Base-by-base conservation (phyloP, 805 yeast genomes). In the Spathaspora gorwiae region DNA sequence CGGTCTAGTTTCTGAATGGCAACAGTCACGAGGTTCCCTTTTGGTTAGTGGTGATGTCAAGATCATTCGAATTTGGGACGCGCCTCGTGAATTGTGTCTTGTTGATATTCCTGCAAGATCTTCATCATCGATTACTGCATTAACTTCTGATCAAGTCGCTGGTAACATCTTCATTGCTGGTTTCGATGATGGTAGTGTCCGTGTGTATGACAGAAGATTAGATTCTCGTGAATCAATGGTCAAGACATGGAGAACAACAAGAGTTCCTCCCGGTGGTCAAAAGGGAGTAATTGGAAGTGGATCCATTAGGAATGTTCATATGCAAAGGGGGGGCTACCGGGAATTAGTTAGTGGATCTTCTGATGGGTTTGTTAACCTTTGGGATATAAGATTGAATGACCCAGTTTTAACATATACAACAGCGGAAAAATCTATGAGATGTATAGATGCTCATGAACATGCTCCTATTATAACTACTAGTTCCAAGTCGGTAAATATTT, bases 301-400 rank as follows among this genome's bases (percentile, higher is more conserved):
- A 2, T 76, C 88, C 55, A 80, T 92, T 37, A 72, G 82, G 39
- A 88, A 86, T 53, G 82, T 90, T 8, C 96, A 88, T 57, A 85
- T 94, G 95, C 99, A 94, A 69, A 76, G 99, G 55, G 99, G 99
- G 34, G 99, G 99, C 0, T 80, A 81, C 55, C 75, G 99, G 46
- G 99, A 94, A 60, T 73, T 94, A 39, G 84, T 85, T 2, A 82
- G 92, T 51, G 98, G 95, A 0, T 76, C 85, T 7, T 68, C 86
- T 0, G 94, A 87, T 57, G 97, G 99, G 1, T 70, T 74, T 38
- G 85, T 94, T 3, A 86, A 84, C 46, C 61, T 94, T 26, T 94
- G 98, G 98, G 99, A 94, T 65, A 84, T 94, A 29, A 73, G 99
- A 48, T 61, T 72, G 33, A 77, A 79, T 44, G 80, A 80, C 8